These are phyloP conservation scores for Ceratobasidium sp. DNA, from an alignment of 1,284 basidiomycete species.

Conservation along the genomic window DNA sequence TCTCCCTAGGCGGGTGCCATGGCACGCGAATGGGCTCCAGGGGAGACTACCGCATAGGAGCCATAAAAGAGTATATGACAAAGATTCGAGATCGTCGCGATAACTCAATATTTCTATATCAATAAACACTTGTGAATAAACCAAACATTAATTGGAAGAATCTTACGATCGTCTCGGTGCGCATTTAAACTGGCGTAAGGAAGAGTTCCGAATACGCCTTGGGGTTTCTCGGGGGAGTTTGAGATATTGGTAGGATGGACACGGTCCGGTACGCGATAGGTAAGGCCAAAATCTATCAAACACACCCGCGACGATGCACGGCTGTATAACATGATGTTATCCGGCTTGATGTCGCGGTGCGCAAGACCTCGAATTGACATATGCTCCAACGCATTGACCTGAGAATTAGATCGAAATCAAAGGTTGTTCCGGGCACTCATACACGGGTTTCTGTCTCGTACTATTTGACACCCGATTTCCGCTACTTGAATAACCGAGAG, in stretches of 20 bases:
- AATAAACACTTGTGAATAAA: neutral
- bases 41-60: conserved; percentile 89
- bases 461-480: neutral
- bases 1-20: conserved; percentile 61
- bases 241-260: conserved; percentile 86
- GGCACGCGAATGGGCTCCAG: conserved; percentile 81
- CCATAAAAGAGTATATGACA: conserved; percentile 94
- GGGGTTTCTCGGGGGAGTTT: conserved; percentile 79
- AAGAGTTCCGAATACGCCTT: conserved; percentile 84
- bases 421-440: neutral
- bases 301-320: conserved; percentile 68
- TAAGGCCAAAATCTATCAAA: conserved; percentile 96
- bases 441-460: no score
- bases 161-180: conserved; percentile 84
- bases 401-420: neutral
- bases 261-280: conserved; percentile 90
- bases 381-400: conserved; percentile 52
- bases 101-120: conserved; percentile 73
- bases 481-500: neutral
- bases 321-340: conserved; percentile 65
- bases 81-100: conserved; percentile 89
- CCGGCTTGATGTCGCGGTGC: conserved; percentile 68
- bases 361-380: conserved; percentile 65
- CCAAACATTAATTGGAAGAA: neutral
- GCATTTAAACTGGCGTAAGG: conserved; percentile 96